These are phyloP conservation scores for Metschnikowia continentalis DNA, from an alignment of 805 yeast genomes.

Conservation along the genomic window DNA sequence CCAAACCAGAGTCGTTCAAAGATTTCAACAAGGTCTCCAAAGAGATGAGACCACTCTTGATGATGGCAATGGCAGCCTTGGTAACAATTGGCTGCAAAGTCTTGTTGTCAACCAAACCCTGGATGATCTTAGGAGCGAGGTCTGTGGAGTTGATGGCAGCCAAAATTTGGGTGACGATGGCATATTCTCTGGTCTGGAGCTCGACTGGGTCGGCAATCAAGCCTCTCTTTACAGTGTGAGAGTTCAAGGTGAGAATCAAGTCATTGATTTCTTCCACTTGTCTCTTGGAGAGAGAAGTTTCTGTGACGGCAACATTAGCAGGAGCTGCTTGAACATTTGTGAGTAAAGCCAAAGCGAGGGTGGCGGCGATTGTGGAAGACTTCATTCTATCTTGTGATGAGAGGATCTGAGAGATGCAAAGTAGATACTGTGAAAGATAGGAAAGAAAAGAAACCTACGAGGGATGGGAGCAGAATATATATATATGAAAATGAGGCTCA, in stretches of 20 bases:
- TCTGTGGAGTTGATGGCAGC: slow-evolving; percentile 32
- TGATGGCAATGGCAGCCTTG: slow-evolving; percentile 23
- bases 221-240: slow-evolving; percentile 29
- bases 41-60: slow-evolving; percentile 31
- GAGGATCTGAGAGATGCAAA: not conserved
- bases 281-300: slow-evolving; percentile 14
- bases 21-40: slow-evolving; percentile 36
- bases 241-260: slow-evolving; percentile 26
- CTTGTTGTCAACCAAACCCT: slow-evolving; percentile 30
- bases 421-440: not conserved
- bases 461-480: slow-evolving; percentile 1
- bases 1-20: slow-evolving; percentile 41
- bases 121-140: slow-evolving; percentile 34
- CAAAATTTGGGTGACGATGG: slow-evolving; percentile 39
- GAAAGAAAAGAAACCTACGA: not conserved
- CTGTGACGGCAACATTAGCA: slow-evolving; percentile 11
- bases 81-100: slow-evolving; percentile 28
- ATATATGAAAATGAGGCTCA: not conserved
- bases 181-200: slow-evolving; percentile 34
- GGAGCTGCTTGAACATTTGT: slow-evolving; percentile 18
- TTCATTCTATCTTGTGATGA: slow-evolving; percentile 10
- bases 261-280: slow-evolving; percentile 21
- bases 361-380: slow-evolving; percentile 13
- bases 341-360: slow-evolving; percentile 17
- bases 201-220: slow-evolving; percentile 18